Base-by-base conservation (phyloP, 495 filamentous ascomycete species). In the Elaphomyces granulatus region DNA sequence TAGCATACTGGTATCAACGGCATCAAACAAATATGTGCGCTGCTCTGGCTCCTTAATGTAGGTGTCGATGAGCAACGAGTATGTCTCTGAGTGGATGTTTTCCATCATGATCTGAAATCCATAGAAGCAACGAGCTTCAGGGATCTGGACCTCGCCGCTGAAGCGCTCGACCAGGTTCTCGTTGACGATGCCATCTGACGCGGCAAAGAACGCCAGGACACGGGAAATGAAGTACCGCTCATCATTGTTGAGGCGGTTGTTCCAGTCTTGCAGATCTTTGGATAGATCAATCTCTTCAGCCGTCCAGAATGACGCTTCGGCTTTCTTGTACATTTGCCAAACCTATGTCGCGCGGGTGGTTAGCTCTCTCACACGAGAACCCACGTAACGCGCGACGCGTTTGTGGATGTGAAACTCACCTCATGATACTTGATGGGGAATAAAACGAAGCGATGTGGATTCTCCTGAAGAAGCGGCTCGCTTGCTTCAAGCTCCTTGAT, bases 101-200 rank as follows among this genome's bases (percentile, higher is more conserved):
- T 99, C 90, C 83, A 99, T 96, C 90, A 99, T 99, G 71, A 99
- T 99, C 68, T 99, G 90, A 75, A 99, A 99, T 48, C 90, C 90
- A 60, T 98, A 98, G 77, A 98, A 98, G 78, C 90, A 96, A 59
- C 90, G 86, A 41, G 90, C 90, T 68, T 98, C 90, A 23, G 90
- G 88, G 46, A 94, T 78, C 68, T 98, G 90, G 19, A 98, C 88
- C 65, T 98, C 90, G 36, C 80, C 83, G 47, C 82, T 88, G 77
- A 98, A 98, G 48, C 90, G 84, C 72, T 98, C 87, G 37, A 96
- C 77, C 34, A 98, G 74, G 72, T 98, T 98, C 76, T 98, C 90
- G 58, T 98, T 98, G 71, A 98, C 90, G 54, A 98, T 96, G 53
- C 90, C 90, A 52, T 98, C 90, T 1, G 90, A 96, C n/a, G 92